A percentile compares a stretch with the other conserved stretches of the same genome.
phyloP scores from a whole-genome alignment of 2,329 filamentous ascomycete genomes.

The Colletotrichum graminicola region DNA sequence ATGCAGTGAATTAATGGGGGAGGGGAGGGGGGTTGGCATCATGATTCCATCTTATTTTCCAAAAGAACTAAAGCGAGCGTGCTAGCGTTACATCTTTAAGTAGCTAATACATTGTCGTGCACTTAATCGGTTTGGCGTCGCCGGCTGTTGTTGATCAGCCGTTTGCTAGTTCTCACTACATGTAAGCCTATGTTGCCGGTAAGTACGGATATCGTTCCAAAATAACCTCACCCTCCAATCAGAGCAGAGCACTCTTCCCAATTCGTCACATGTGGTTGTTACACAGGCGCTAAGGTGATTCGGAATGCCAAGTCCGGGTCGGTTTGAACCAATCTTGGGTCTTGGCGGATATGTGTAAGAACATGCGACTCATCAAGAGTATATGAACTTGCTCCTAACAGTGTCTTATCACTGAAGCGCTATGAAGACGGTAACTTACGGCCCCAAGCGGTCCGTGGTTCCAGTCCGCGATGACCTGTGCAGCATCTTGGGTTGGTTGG shows the following conservation, averaged over 20 bases:
- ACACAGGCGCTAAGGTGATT: not conserved
- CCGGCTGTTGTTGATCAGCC: not conserved
- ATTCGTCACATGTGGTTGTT: not conserved
- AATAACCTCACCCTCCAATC: not conserved
- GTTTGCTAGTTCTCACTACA: not conserved
- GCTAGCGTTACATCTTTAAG: not conserved
- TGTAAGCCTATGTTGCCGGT: not conserved
- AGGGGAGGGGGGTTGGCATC: not conserved
- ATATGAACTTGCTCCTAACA: not conserved
- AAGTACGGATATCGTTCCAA: not conserved
- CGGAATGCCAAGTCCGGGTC: not conserved
- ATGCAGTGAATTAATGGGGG: not conserved
- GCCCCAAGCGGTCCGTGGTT: not conserved
- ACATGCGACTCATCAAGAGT: not conserved
- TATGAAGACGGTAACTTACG: not conserved
- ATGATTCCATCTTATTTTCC: not conserved
- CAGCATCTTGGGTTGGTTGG: too few species aligned
- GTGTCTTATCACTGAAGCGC: not conserved
- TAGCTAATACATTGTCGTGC: not conserved
- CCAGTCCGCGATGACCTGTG: too few species aligned
- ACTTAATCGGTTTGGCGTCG: not conserved
- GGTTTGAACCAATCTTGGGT: not conserved
- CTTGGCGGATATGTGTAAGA: not conserved
- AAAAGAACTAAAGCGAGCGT: slow-evolving; percentile 13
- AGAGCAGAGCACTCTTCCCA: too few species aligned